phyloP scores from a whole-genome alignment of 176 grass and related monocot species.

The Ensete ventricosum region DNA sequence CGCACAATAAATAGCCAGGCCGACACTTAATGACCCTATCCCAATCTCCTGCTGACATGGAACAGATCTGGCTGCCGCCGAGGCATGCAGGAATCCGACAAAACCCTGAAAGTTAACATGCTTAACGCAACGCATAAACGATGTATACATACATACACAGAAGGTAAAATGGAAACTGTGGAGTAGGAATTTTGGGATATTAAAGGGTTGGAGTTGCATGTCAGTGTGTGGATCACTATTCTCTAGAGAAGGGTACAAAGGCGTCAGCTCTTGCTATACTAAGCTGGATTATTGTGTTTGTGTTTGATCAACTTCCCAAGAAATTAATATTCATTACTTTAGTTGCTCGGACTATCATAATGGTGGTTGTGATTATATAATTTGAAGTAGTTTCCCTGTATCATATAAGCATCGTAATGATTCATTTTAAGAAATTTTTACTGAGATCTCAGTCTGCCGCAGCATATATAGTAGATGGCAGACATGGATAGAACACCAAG shows the following conservation, averaged over 20 bases:
- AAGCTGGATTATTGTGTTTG: not conserved
- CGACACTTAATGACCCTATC: not conserved
- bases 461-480: too few species aligned
- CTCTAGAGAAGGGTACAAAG: not conserved
- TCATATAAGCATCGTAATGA: too few species aligned
- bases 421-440: too few species aligned
- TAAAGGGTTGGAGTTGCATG: not conserved
- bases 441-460: too few species aligned
- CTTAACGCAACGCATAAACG: too few species aligned
- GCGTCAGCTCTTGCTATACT: not conserved
- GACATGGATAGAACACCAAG: too few species aligned
- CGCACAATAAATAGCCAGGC: slow-evolving; percentile 9
- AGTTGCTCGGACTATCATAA: too few species aligned
- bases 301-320: too few species aligned
- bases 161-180: not conserved
- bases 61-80: not conserved
- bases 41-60: not conserved
- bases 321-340: too few species aligned
- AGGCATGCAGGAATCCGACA: not conserved
- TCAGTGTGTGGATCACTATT: not conserved
- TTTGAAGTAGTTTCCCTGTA: too few species aligned
- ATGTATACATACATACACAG: not conserved
- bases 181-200: not conserved
- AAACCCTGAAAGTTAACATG: not conserved
- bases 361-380: too few species aligned